Evolutionary conservation across 148 eudicot genomes (phyloP).

Genomic region (Nepenthes mirabilis): DNA sequence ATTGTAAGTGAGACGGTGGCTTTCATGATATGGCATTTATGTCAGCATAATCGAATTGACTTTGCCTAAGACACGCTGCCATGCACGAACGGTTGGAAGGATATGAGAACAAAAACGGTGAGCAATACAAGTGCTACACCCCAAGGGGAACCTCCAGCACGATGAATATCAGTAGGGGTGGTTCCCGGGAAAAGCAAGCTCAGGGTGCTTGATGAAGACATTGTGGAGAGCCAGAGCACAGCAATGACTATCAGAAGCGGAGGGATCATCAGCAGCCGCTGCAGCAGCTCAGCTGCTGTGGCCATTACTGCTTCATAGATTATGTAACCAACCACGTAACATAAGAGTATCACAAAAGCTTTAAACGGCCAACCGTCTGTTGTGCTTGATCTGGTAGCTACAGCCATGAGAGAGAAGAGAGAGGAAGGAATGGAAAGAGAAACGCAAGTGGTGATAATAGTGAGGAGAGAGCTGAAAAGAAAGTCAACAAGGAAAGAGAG

Average conservation of each 20-base stretch:
- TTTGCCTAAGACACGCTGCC: neutral
- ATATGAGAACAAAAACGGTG: conserved; percentile 13
- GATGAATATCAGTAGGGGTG: conserved; percentile 18
- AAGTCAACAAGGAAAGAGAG: neutral
- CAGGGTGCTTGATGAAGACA: conserved; percentile 5
- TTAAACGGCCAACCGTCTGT: conserved; percentile 13
- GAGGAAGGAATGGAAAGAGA: neutral
- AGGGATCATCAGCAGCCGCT: conserved; percentile 15
- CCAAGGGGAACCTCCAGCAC: conserved; percentile 33
- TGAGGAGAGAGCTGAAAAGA: neutral
- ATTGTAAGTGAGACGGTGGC: no score
- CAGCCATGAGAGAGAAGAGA: neutral
- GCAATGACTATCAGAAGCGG: conserved; percentile 19
- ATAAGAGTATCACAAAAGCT: conserved; percentile 1
- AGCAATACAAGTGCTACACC: conserved; percentile 21
- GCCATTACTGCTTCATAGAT: conserved; percentile 20
- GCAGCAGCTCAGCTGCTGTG: conserved; percentile 19
- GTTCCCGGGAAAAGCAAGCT: conserved; percentile 18
- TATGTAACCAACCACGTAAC: conserved; percentile 12
- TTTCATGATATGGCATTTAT: no score
- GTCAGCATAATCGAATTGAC: no score
- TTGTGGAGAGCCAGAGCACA: conserved; percentile 22
- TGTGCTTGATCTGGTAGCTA: neutral
- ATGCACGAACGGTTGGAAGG: conserved; percentile 8
- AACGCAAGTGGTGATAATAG: no score